Percentiles rank a stretch among this genome's conserved stretches.
Evolutionary conservation across 2,329 filamentous ascomycete genomes (phyloP).

Genomic region (Neonectria magnoliae): DNA sequence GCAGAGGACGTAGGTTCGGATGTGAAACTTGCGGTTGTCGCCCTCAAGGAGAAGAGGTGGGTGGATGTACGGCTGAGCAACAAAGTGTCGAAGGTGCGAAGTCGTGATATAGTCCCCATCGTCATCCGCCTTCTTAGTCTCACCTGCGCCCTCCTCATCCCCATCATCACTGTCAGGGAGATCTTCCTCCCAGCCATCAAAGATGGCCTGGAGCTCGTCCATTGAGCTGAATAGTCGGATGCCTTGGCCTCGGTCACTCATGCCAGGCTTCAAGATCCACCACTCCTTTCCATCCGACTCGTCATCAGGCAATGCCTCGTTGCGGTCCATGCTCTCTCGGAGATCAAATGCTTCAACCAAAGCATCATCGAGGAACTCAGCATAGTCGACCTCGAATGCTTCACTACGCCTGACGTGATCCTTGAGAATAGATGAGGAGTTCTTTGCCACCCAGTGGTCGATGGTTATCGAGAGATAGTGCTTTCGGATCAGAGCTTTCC

Average conservation of each 20-base stretch:
- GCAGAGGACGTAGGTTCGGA: slow-evolving; percentile 89
- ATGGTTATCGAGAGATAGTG: slow-evolving; percentile 90
- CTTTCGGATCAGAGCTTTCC: slow-evolving; percentile 95
- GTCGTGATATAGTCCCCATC: slow-evolving; percentile 74
- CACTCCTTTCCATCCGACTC: slow-evolving; percentile 69
- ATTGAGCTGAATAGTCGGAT: slow-evolving; percentile 90
- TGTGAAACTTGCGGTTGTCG: slow-evolving; percentile 89
- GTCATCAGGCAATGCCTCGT: slow-evolving; percentile 52
- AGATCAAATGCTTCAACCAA: slow-evolving; percentile 91
- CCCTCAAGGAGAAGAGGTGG: slow-evolving; percentile 76
- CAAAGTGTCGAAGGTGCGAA: slow-evolving; percentile 93
- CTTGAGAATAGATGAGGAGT: slow-evolving; percentile 75
- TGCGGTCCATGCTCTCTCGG: slow-evolving; percentile 77
- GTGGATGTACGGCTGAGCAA: slow-evolving; percentile 94
- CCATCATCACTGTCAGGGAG: slow-evolving; percentile 72
- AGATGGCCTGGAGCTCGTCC: slow-evolving; percentile 84
- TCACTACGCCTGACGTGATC: slow-evolving; percentile 80
- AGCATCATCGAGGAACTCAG: slow-evolving; percentile 95
- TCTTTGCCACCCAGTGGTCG: slow-evolving; percentile 85
- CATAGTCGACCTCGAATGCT: slow-evolving; percentile 94
- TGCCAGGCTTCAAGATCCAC: slow-evolving; percentile 98
- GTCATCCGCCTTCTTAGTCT: slow-evolving; percentile 33
- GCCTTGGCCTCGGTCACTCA: slow-evolving; percentile 96
- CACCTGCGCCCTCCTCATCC: slow-evolving; percentile 54
- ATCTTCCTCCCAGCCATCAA: slow-evolving; percentile 88